A percentile compares a stretch with the other conserved stretches of the same genome.
These are phyloP conservation scores for Aspergillus ochraceoroseus DNA, from an alignment of 2,329 filamentous ascomycete species.

Conservation along the genomic window DNA sequence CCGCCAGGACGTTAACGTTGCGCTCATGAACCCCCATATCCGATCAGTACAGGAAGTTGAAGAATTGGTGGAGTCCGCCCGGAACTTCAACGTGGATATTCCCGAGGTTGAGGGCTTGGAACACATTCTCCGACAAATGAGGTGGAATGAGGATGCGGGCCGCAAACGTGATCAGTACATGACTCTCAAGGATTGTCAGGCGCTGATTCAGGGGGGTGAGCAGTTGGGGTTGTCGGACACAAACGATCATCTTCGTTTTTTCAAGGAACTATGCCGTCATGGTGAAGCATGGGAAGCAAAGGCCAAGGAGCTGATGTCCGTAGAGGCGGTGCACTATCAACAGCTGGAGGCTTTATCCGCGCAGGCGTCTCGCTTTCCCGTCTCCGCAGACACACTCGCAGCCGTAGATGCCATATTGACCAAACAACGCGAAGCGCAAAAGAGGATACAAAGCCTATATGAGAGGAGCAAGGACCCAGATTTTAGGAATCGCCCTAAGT, in stretches of 20 bases:
- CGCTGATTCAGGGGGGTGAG: conserved; percentile 71
- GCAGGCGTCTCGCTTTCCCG: conserved; percentile 74
- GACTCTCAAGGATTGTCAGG: conserved; percentile 70
- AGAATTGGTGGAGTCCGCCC: conserved; percentile 83
- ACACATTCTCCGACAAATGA: conserved; percentile 73
- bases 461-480: conserved; percentile 71
- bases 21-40: conserved; percentile 61
- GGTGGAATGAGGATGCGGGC: conserved; percentile 78
- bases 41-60: conserved; percentile 72
- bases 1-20: conserved; percentile 66
- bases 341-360: conserved; percentile 87
- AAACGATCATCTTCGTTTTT: conserved; percentile 72
- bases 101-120: conserved; percentile 81
- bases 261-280: conserved; percentile 67
- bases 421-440: conserved; percentile 91
- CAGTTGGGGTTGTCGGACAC: conserved; percentile 72
- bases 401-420: conserved; percentile 86
- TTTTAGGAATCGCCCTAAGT: conserved; percentile 74
- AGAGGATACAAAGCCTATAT: conserved; percentile 76
- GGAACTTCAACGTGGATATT: conserved; percentile 84
- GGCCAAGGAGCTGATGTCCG: conserved; percentile 85
- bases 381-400: conserved; percentile 72
- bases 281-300: conserved; percentile 90
- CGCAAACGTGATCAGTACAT: conserved; percentile 62
- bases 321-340: conserved; percentile 85